phyloP scores from a whole-genome alignment of 192 early-diverging fungal genomes.

The Umbelopsis sp. region DNA sequence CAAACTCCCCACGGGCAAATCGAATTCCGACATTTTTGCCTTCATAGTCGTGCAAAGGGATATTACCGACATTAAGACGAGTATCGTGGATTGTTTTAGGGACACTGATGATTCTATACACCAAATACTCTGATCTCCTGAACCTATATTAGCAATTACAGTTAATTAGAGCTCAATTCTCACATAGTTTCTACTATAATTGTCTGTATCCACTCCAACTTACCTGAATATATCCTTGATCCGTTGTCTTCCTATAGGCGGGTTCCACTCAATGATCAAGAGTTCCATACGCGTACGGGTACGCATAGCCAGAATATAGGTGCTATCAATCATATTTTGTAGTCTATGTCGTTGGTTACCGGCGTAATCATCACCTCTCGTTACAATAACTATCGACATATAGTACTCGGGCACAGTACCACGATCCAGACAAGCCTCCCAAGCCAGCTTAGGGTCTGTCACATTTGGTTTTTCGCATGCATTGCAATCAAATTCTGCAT shows the following conservation, averaged over 20 bases:
- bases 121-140: conserved; percentile 28
- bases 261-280: conserved; percentile 38
- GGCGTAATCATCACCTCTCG: conserved; percentile 29
- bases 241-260: conserved; percentile 14
- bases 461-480: conserved; percentile 15
- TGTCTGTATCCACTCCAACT: too few relatives aligned
- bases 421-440: conserved; percentile 17
- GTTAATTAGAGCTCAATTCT: too few relatives aligned
- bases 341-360: conserved; percentile 26
- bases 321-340: conserved; percentile 37
- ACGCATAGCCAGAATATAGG: conserved; percentile 24
- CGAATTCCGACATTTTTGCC: conserved; percentile 38
- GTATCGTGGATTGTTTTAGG: conserved; percentile 32
- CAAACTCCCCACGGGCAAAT: conserved; percentile 37
- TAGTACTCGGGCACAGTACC: conserved; percentile 16
- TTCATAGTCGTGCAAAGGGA: conserved; percentile 31
- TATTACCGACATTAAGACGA: background rate
- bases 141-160: conserved; percentile 18
- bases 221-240: conserved; percentile 18
- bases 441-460: conserved; percentile 20
- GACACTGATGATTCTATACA: conserved; percentile 33
- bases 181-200: too few relatives aligned
- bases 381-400: conserved; percentile 30
- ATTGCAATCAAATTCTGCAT: background rate
- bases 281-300: conserved; percentile 27